A percentile compares a stretch with the other conserved stretches of the same genome.
Conservation (phyloP, 225 moss, liverwort and hornwort species). For the Rhytidiadelphus loreus region DNA sequence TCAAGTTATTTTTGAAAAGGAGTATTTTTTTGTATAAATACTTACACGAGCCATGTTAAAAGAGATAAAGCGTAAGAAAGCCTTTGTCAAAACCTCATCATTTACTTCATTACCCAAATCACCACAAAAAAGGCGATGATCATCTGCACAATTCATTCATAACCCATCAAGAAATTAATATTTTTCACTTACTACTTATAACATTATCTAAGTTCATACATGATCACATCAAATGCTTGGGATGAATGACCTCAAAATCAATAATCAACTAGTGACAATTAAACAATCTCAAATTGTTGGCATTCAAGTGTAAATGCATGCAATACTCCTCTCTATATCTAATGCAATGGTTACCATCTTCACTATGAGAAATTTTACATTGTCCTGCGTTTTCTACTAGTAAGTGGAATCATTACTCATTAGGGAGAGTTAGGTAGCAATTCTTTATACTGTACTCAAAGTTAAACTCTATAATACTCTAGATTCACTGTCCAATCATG, state of each 20-base stretch:
- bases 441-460: background rate
- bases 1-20: background rate
- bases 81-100: slow-evolving; percentile 84
- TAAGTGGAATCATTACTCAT: background rate
- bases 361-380: no score
- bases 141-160: slow-evolving; percentile 27
- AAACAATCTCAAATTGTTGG: background rate
- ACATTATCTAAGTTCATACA: background rate
- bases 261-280: background rate
- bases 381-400: no score
- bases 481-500: background rate
- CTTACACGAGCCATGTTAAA: slow-evolving; percentile 88
- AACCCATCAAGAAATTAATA: background rate
- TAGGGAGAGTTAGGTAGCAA: fast-evolving
- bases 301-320: background rate
- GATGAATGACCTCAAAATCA: no score
- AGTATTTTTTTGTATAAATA: background rate
- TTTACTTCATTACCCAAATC: slow-evolving; percentile 89
- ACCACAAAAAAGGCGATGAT: slow-evolving; percentile 82
- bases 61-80: slow-evolving; percentile 59
- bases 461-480: background rate
- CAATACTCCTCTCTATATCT: background rate
- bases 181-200: background rate
- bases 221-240: background rate
- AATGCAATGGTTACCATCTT: background rate